Evolutionary conservation across 1,284 basidiomycete species (phyloP), one percentile per base, ranked within the genome.

Genomic region (Malassezia furfur): DNA sequence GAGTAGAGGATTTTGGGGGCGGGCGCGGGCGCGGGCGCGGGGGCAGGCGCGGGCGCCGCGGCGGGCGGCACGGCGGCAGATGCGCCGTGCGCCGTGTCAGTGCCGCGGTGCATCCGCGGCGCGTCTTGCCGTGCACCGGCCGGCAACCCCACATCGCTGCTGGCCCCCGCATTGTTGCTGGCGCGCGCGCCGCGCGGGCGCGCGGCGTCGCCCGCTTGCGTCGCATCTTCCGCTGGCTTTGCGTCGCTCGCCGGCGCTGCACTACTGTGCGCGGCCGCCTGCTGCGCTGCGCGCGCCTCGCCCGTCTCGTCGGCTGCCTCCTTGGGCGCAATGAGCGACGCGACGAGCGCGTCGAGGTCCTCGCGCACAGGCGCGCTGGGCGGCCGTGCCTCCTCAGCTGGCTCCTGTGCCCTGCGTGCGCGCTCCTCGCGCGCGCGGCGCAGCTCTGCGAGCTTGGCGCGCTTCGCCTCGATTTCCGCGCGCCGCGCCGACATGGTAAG

Each of bases 391-490:
- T 45, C 28, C 5, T 28, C 25, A 53, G 35, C n/a, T 55, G 31
- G 14, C 36, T 31, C 30, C 12, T 30, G 15, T 2, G 28, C 6
- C 2, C 64, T 45, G 45, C 61, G 54, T 10, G 58, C 81, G 59
- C 87, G 79, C 59, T 85, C 83, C 45, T 82, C 82, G 38, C 87
- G 78, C 37, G 83, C 85, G 68, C 83, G 82, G 57, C 85, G 81
- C 30, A 91, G 80, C 61, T 91, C 88, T 45, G 83, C 88, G 39
- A 96, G 83, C 76, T 90, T 91, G 7, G 84, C 83, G 57, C 85
- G 80, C 77, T 96, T 98, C 38, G 85, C 87, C 76, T 91, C 89
- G 60, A 96, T 88, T 77, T 96, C 91, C 67, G 84, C 81, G 67
- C 83, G 77, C 37, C 85, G 80, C 48, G 76, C 63, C 48, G 79